Base-by-base conservation (phyloP, 2,329 filamentous ascomycete species). In the Penicillium fuscoglaucum region DNA sequence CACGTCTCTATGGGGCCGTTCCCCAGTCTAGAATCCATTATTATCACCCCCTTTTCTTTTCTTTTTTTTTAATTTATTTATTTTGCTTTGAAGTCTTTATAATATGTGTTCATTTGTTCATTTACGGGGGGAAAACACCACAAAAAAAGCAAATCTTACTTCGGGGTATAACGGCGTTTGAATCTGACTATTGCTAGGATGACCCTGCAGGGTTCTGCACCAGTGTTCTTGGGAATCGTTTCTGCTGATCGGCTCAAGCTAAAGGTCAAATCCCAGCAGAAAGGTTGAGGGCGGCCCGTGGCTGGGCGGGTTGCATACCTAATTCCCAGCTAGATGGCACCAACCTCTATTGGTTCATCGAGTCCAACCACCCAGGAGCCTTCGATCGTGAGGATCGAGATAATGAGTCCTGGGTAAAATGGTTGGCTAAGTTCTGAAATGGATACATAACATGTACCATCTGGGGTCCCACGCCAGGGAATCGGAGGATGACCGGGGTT, bases 281-380 rank as follows among this genome's bases (percentile, higher is more conserved):
- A 53, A 61, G 62, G 60, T 44, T 58, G 40, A 55, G 58, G 51
- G 57, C 55, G 62, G 60, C 58, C 65, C 59, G 60, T 58, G 61
- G 60, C 57, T 65, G 50, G 58, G 44, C 56, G 55, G 59, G 59
- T 61, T 62, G 57, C 35, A 40, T 65, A 61, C 19, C 19, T 21
- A 21, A 21, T 68, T 69, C 67, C 71, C 71, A 69, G 64, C 61
- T 53, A 49, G 57, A 56, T 66, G 71, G 71, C 58, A 69, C 67
- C 54, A 45, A 37, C 58, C 59, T 53, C 52, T 52, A 72, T 73
- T 73, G 71, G 71, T 46, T 50, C 60, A 64, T 60, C 64, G 35
- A 45, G n/a, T 40, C 33, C 21, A 33, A 19, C 21, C 17, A 39
- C 26, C 26, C 15, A 46, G 49, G 19, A 31, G 46, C 12, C 29